Base-by-base conservation (phyloP, 2,329 filamentous ascomycete species). In the Penicillium corylophilum region DNA sequence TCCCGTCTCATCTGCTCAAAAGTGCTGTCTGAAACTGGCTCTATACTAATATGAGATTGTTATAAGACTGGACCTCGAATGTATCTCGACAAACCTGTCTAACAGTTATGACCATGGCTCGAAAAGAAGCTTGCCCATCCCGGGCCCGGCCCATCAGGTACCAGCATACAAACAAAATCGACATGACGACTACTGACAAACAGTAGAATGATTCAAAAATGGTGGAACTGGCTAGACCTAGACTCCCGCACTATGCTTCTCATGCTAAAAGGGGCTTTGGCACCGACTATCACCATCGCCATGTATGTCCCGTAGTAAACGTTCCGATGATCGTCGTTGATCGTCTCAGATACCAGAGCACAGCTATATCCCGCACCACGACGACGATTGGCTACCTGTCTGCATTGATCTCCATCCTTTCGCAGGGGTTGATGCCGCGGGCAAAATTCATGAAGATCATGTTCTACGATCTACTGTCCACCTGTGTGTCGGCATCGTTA, bases 361-460 rank as follows among this genome's bases (percentile, higher is more conserved):
- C 86, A 80, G 0, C 66, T 82, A 51, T 82, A 75, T 57, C 84
- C 16, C 60, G 66, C 46, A 55, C 69, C 43, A 69, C 69, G 13
- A 51, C 64, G 13, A 69, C 69, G 9, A 64, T 71, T 15, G 80
- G 81, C 20, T 83, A 89, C 65, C 74, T 90, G 1, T 73, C 87
- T 2, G 80, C 84, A 39, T 82, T 90, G 57, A 79, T 88, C 53
- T 79, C 80, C 1, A 79, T 90, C 24, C 66, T 90, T 1, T 79
- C 81, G 0, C 74, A 89, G 52, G 77, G 80, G 15, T 79, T 89
- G 50, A 78, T 88, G 69, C 87, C 87, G 0, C 76, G 87, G 44
- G 85, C 85, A 3, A 90, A 88, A 62, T 89, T 86, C 62, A 67
- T 89, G 13, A 87, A 90, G 67, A 88, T 80, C 5, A 77, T 89